A percentile compares a stretch with the other conserved stretches of the same genome.
Evolutionary conservation across 2,329 filamentous ascomycete genomes (phyloP).

Genomic region (Juglanconis oblonga): DNA sequence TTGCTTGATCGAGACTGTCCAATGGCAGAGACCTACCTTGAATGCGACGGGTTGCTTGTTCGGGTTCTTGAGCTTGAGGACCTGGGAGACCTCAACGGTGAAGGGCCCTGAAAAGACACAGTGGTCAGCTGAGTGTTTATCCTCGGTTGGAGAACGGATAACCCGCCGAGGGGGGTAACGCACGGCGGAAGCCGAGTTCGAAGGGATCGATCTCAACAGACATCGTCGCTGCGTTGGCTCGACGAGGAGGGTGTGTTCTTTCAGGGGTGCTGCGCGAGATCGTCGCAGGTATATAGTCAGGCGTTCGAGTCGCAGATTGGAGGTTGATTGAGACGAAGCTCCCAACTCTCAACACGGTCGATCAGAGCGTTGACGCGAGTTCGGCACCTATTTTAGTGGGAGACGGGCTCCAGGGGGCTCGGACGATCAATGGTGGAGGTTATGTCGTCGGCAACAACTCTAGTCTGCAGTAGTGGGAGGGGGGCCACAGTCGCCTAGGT

Average conservation of each 20-base stretch:
- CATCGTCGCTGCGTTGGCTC: constrained; percentile 55
- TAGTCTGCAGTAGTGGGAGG: no score
- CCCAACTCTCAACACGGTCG: neutral
- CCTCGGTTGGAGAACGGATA: neutral
- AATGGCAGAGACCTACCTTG: constrained; percentile 51
- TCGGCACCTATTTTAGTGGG: neutral
- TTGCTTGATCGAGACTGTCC: neutral
- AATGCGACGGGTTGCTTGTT: constrained; percentile 63
- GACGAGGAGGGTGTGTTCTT: neutral
- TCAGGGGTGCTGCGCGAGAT: constrained; percentile 11
- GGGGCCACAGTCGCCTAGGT: neutral
- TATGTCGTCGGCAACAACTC: no score
- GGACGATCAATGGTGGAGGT: neutral
- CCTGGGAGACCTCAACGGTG: constrained; percentile 63
- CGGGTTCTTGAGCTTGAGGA: constrained; percentile 62
- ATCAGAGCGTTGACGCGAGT: neutral
- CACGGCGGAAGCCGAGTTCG: constrained; percentile 93
- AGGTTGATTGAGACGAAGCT: neutral
- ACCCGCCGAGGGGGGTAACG: constrained; percentile 33
- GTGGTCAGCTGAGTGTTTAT: constrained; percentile 20
- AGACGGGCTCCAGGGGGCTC: neutral
- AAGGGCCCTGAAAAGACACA: constrained; percentile 54
- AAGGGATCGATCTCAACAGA: constrained; percentile 89
- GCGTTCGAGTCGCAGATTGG: constrained; percentile 20
- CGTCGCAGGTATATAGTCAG: constrained; percentile 16